Base-by-base conservation (phyloP, 2,329 filamentous ascomycete species). In the Achaetomium macrosporum region DNA sequence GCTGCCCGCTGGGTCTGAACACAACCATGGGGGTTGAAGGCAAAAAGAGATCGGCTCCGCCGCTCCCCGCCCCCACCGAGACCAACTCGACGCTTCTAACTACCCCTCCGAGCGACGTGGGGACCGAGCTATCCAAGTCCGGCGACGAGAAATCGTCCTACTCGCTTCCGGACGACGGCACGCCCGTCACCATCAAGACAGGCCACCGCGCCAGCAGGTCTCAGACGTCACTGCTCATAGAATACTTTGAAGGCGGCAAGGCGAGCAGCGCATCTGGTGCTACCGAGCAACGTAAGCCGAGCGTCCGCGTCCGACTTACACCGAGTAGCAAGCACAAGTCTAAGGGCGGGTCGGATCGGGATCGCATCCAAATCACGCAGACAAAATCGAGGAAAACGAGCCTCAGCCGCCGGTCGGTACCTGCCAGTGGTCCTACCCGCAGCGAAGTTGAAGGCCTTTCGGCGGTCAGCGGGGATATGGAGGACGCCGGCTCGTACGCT, bases 231-330 rank as follows among this genome's bases (percentile, higher is more conserved):
- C 77, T 96, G 60, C 77, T 96, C 63, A 96, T 96, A 64, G 91
- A 96, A 72, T 96, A 95, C 71, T 96, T 95, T 65, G 91, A 96
- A 72, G 88, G 84, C 61, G 83, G 85, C 58, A 91, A 88, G 68
- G 55, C 62, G 41, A 65, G 66, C 51, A 71, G 76, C 53, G 74
- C 76, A 58, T 67, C 71, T n/a, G 68, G 71, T 40, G 73, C 79
- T 52, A 76, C 76, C 62, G 76, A 76, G 62, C 79, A 83, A 62
- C 85, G 87, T 63, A 84, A 87, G 62, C 90, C 91, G 12, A 95
- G 90, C 67, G 89, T 96, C 50, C 81, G 80, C 65, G 77, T 87
- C 70, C 80, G 83, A 71, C 79, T 96, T 57, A 95, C 89, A 13
- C 91, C 91, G 30, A 64, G 61, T 54, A 60, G 61, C 39, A 61